Evolutionary conservation across 176 grass and related monocot species (phyloP), one percentile per base, ranked within the genome.

Genomic region (Eremochloa ophiuroides): DNA sequence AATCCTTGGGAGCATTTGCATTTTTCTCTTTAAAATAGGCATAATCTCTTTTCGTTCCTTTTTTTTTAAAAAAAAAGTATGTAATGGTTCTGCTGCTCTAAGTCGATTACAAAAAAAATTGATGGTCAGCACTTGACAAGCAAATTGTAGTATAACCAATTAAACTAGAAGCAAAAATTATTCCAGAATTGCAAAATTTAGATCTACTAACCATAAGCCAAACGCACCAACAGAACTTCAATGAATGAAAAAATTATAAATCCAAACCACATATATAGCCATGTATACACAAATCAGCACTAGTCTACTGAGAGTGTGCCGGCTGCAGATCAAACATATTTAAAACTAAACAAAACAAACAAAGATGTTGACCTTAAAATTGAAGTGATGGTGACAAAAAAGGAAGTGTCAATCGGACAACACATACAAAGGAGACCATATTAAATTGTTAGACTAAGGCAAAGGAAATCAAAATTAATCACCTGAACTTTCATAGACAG

Each of bases 401-500:
- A 83, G 43, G 18, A 72, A 46, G 43, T 22, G 12, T 44, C 8
- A 73, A 78, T 39, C 10, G n/a, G 38, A 70, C 3, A 60, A 61
- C 23, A 71, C 7, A 81, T 2, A n/a, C 39, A 42, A 42, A 16
- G 30, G 17, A 42, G 26, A 73, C 27, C 28, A 71, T 40, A 43
- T 42, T n/a, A 59, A 51, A 29, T 51, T 22, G 38, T 34, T 34
- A 29, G 20, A 35, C 35, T 64, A 9, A 68, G 28, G 58, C 33
- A 62, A 62, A 55, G 43, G 55, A 43, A 72, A 33, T 25, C 33
- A 81, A 78, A 85, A 75, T 34, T 61, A 73, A 67, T 73, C 31
- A 94, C 95, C 95, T 98, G 86, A 83, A 98, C 67, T 87, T 89
- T 85, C 77, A 94, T 91, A 51, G 75, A 89, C 27, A 98, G 76